Conservation (phyloP, 2,329 filamentous ascomycete genomes). For the Nemania bipapillata region DNA sequence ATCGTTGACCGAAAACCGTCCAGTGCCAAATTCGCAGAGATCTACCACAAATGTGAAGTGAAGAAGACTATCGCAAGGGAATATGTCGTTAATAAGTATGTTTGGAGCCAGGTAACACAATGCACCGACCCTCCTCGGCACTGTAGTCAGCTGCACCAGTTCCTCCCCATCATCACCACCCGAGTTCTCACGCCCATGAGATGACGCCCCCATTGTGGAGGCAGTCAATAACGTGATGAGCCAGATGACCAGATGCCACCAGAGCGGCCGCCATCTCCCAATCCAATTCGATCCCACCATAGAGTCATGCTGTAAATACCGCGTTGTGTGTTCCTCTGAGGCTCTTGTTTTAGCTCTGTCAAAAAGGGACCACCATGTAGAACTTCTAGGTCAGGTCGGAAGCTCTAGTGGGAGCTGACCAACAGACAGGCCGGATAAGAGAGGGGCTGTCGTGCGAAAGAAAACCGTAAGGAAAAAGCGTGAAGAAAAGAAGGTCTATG, state of each 20-base stretch:
- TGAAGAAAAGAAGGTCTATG: conserved; percentile 45
- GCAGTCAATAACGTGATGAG: conserved; percentile 13
- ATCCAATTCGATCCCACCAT: conserved; percentile 11
- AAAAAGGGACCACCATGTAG: conserved; percentile 3
- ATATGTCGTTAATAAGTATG: conserved; percentile 32
- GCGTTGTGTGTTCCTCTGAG: background rate
- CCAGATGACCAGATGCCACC: conserved; percentile 7
- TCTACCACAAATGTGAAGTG: conserved; percentile 34
- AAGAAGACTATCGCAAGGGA: conserved; percentile 40
- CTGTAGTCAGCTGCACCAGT: conserved; percentile 22
- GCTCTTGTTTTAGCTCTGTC: conserved; percentile 9
- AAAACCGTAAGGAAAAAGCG: conserved; percentile 37
- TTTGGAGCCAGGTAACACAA: conserved; percentile 31
- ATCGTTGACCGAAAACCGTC: conserved; percentile 28
- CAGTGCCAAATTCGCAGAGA: conserved; percentile 34
- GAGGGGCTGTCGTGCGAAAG: conserved; percentile 16
- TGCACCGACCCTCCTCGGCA: conserved; percentile 20
- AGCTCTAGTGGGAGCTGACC: conserved; percentile 11
- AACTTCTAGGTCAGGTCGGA: background rate
- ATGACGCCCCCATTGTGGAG: conserved; percentile 14
- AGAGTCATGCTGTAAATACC: conserved; percentile 17
- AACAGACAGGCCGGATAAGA: conserved; percentile 9
- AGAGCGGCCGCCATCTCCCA: background rate
- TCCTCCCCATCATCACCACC: conserved; percentile 13
- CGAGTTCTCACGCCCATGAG: conserved; percentile 19